Evolutionary conservation across 2,329 filamentous ascomycete species (phyloP), one percentile per base, ranked within the genome.

Genomic region (Phialophora verrucosa): DNA sequence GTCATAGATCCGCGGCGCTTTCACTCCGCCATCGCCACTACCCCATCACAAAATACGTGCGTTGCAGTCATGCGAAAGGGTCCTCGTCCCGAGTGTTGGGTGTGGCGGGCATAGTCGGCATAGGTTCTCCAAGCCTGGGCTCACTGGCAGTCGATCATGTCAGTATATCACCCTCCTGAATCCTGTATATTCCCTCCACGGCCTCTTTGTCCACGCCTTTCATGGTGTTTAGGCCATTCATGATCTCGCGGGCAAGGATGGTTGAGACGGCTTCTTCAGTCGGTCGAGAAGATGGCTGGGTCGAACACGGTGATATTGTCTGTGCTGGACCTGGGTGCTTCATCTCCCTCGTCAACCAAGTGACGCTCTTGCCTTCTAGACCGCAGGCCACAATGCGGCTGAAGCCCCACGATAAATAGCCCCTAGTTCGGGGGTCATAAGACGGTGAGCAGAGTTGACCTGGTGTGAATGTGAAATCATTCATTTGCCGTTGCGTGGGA

Each of bases 321-420:
- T 23, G 29, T 11, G 12, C 11, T 42, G 51, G n/a, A 10, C 27
- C 25, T 5, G 51, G 20, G 23, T 27, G 12, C 1, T 76, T 74
- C 1, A 77, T 77, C 76, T 91, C 84, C 47, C 80, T 82, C 69
- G 82, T 81, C 65, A 97, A 83, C 76, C 87, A 93, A n/a, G 92
- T 96, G 61, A 91, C 89, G 67, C 85, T 83, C 80, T 91, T 91
- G 27, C 90, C 93, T 68, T 90, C 88, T 47, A 98, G 78, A 0
- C 95, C 95, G 82, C 94, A 98, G 14, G 93, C 90, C n/a, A 93
- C 89, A 76, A 98, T 96, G 68, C 93, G 84, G 27, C 85, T 81
- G 57, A 82, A 80, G 74, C 86, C 89, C 85, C 87, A 91, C 69
- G 78, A 78, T 59, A 87, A 54, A 58, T 70, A 71, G 1, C 71